Evolutionary conservation across 345 rosid genomes (phyloP).

Genomic region (Boechera stricta): DNA sequence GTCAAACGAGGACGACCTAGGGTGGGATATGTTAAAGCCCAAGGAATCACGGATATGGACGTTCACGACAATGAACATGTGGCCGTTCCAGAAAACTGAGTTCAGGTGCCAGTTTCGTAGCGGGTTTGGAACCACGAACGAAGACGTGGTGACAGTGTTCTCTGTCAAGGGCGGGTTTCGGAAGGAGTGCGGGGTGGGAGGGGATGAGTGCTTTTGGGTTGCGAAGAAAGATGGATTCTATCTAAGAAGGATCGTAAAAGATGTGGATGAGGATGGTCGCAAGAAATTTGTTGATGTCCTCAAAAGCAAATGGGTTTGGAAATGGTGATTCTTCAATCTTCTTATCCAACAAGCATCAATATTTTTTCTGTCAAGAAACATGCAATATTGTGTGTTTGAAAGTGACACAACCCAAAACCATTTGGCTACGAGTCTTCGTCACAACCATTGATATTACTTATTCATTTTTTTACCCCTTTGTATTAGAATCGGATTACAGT

Average conservation of each 20-base stretch:
- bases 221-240: conserved; percentile 41
- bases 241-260: conserved; percentile 11
- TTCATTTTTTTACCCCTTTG: background rate
- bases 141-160: conserved; percentile 35
- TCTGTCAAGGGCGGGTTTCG: conserved; percentile 22
- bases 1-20: conserved; percentile 43
- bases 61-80: conserved; percentile 44
- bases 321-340: conserved; percentile 31
- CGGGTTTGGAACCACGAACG: conserved; percentile 40
- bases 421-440: background rate
- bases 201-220: conserved; percentile 39
- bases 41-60: conserved; percentile 26
- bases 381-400: background rate
- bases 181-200: conserved; percentile 13
- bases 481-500: background rate
- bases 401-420: background rate
- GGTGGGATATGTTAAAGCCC: conserved; percentile 32
- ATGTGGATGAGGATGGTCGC: background rate
- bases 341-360: background rate
- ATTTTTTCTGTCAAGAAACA: background rate
- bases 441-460: background rate
- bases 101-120: conserved; percentile 39
- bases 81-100: conserved; percentile 44
- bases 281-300: conserved; percentile 25
- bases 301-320: conserved; percentile 45